Evolutionary conservation across 345 rosid genomes (phyloP), one percentile per base, ranked within the genome.

Genomic region (Melastoma malabathricum): DNA sequence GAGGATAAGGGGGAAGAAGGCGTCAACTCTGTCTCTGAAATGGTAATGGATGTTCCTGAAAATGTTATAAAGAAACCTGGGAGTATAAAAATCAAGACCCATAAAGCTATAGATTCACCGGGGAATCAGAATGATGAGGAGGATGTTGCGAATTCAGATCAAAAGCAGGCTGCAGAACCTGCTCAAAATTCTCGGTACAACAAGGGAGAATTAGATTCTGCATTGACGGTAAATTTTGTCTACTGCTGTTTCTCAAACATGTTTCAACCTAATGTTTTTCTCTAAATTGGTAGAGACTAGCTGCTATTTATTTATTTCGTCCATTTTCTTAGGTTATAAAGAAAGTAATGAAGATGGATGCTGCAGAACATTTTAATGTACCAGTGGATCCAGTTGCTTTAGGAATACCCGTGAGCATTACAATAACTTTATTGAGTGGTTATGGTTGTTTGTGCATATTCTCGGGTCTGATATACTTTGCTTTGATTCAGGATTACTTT

Each of bases 301-400:
- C 38, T 19, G 15, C 18, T 3, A 10, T 43, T 27, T 16, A 46
- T 44, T 62, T 12, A 14, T 4, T 48, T 19, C 34, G 48, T 51
- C 58, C 5, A 50, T 59, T 10, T 15, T 50, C 29, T 9, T 54
- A 79, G 98, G 84, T 92, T 61, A 79, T 92, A 57, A 87, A 67
- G 78, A 92, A 92, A 75, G 78, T 87, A 47, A 87, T 87, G 98
- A 92, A 87, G 78, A 92, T 92, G 98, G 98, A 92, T 46, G 94
- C 97, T 50, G 98, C 98, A 54, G 90, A 83, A 59, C 95, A 95
- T 8, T 92, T 87, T 61, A 92, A 82, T 59, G 72, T 51, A 56
- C 98, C 98, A 34, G 97, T 92, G 66, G 75, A 92, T 64, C 95
- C 98, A 22, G 85, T 80, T 71, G 94, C 97, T 72, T 74, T 92